Base-by-base conservation (phyloP, 129 eudicot species). In the Flaveria ramosissima region DNA sequence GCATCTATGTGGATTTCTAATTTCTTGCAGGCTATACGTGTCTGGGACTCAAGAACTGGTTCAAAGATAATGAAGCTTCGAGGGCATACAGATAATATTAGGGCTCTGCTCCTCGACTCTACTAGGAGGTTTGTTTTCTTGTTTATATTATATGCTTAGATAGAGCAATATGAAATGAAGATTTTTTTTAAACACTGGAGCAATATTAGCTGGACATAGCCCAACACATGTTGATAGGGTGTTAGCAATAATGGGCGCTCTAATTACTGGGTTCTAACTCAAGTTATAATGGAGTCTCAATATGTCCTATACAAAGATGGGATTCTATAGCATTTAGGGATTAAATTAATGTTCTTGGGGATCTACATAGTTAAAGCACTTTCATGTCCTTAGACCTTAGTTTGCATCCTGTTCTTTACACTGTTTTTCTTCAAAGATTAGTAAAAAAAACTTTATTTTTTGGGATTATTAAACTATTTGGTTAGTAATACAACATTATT, bases 31-130 rank as follows among this genome's bases (percentile, higher is more conserved):
- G 92, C 88, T 78, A 90, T 92, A 75, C 98, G 98, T 72, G 96
- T 90, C 81, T 92, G 98, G 98, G 98, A 92, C 83, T 92, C 96
- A 32, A 89, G 98, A 83, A 87, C 81, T 77, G 96, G 98, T 79
- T 79, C 96, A 6, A 92, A 92, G 81, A 84, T 86, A 68, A 89
- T 92, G 98, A 92, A 92, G 85, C 92, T 92, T 80, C 80, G 89
- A 75, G 98, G 98, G 24, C 98, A 92, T 77, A 88, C 98, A 19
- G 98, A 92, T 81, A 92, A 92, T 75, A 84, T 92, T 57, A 84
- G 98, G 84, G 86, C 96, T 39, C 81, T 92, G 63, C 88, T 88
- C 32, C 66, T 92, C 68, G 98, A 92, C 85, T 81, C 98, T 80
- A 84, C 92, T 41, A 93, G 98, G 82, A 92, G 98, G 98, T 92